A percentile compares a stretch with the other conserved stretches of the same genome.
Conservation (phyloP, 306 rosid genomes). For the Vigna nakashimae region DNA sequence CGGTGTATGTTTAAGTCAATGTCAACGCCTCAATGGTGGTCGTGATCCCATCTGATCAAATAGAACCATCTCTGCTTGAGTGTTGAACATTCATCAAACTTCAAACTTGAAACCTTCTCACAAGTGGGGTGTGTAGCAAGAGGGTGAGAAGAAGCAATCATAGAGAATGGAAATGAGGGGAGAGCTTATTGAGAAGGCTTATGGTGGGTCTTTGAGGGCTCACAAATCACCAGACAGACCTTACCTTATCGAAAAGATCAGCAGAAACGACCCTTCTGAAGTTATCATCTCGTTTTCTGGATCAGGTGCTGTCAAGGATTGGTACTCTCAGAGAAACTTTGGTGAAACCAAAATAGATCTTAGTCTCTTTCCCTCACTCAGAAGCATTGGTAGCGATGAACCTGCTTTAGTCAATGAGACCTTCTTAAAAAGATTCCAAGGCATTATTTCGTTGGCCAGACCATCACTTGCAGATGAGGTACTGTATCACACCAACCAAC, state of each 20-base stretch:
- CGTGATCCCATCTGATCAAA: background rate
- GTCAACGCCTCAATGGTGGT: background rate
- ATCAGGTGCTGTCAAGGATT: conserved; percentile 49
- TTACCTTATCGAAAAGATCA: conserved; percentile 33
- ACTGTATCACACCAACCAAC: conserved; percentile 1
- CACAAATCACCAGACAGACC: conserved; percentile 39
- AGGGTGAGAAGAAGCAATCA: background rate
- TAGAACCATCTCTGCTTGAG: background rate
- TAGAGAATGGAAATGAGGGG: background rate
- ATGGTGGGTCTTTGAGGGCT: conserved; percentile 42
- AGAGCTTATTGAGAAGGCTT: conserved; percentile 44
- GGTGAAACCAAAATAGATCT: conserved; percentile 57
- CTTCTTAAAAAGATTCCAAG: conserved; percentile 52
- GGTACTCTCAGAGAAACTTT: conserved; percentile 47
- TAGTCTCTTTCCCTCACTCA: conserved; percentile 57
- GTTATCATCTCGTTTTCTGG: conserved; percentile 57
- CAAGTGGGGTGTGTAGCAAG: background rate
- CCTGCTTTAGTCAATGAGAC: conserved; percentile 60
- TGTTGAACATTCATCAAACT: background rate
- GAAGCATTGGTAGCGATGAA: conserved; percentile 63
- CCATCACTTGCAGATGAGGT: conserved; percentile 49
- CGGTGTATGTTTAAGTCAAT: background rate
- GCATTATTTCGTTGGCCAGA: conserved; percentile 6
- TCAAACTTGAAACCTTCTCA: background rate
- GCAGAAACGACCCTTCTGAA: conserved; percentile 29